Evolutionary conservation across 2,329 filamentous ascomycete genomes (phyloP).

Genomic region (Nothopassalora personata): DNA sequence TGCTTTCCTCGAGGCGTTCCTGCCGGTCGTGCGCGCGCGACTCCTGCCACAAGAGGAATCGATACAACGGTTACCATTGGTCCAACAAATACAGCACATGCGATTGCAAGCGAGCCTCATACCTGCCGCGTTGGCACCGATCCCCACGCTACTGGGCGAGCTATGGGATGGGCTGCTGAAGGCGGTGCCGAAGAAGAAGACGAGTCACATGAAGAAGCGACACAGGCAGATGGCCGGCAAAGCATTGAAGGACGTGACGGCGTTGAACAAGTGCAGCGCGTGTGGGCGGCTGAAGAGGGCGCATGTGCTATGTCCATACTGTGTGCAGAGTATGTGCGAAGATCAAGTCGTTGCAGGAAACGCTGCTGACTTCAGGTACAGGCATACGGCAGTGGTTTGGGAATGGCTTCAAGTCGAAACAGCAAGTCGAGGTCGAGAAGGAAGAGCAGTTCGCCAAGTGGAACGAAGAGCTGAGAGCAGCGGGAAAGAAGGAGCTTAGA

Average conservation of each 20-base stretch:
- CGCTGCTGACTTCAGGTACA: conserved; percentile 10
- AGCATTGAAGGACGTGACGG: conserved; percentile 82
- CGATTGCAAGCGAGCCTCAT: conserved; percentile 29
- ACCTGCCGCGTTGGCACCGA: conserved; percentile 56
- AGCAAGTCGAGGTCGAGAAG: conserved; percentile 21
- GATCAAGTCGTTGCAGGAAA: too few species aligned
- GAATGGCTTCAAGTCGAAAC: conserved; percentile 31
- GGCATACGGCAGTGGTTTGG: conserved; percentile 33
- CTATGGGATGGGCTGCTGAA: conserved; percentile 90
- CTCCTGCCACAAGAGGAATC: conserved; percentile 42
- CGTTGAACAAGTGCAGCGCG: conserved; percentile 79
- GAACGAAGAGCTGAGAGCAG: conserved; percentile 23
- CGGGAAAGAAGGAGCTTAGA: conserved; percentile 20
- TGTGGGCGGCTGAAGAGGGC: conserved; percentile 85
- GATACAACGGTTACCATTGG: conserved; percentile 40
- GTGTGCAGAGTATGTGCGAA: conserved; percentile 65
- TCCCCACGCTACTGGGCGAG: conserved; percentile 67
- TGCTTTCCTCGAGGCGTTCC: conserved; percentile 47
- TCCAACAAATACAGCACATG: conserved; percentile 45
- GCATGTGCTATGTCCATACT: conserved; percentile 82
- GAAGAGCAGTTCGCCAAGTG: conserved; percentile 20
- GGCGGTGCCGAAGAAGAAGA: conserved; percentile 98
- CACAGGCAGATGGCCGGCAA: conserved; percentile 94
- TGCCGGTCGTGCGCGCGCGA: conserved; percentile 47
- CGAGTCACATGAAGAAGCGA: conserved; percentile 91